Conservation (phyloP, 2,329 filamentous ascomycete genomes). For the Microcyclospora pomicola region DNA sequence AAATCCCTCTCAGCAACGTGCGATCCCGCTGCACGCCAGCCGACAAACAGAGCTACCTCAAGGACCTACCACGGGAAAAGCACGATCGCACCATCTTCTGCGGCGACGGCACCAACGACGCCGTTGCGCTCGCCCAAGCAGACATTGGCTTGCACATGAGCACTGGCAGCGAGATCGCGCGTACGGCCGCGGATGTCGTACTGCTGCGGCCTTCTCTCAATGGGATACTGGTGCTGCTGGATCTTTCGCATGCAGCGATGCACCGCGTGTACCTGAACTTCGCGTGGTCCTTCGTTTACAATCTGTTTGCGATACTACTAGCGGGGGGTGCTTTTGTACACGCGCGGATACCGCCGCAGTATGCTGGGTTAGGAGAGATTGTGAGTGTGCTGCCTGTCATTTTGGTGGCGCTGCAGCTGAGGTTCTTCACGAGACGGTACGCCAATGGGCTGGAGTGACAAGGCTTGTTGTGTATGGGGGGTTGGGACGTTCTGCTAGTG, state of each 20-base stretch:
- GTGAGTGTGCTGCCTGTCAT: constrained; percentile 63
- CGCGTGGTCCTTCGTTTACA: constrained; percentile 56
- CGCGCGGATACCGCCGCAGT: constrained; percentile 44
- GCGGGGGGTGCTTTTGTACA: constrained; percentile 50
- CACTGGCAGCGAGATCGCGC: constrained; percentile 49
- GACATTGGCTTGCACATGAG: constrained; percentile 58
- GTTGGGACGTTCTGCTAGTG: too few species aligned
- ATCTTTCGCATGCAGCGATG: constrained; percentile 33
- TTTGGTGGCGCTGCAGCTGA: too few species aligned
- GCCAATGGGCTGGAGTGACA: too few species aligned
- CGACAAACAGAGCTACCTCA: constrained; percentile 40
- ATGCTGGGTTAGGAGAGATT: constrained; percentile 57
- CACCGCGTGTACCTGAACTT: constrained; percentile 48
- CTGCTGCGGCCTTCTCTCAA: constrained; percentile 39
- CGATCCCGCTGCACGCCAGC: constrained; percentile 36
- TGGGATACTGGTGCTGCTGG: constrained; percentile 45
- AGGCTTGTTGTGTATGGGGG: too few species aligned
- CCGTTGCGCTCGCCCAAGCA: constrained; percentile 56
- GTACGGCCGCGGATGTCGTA: constrained; percentile 54
- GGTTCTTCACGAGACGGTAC: too few species aligned
- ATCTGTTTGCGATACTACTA: constrained; percentile 52
- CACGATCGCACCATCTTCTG: constrained; percentile 48
- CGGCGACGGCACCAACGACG: constrained; percentile 71
- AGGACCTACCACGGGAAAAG: constrained; percentile 1
- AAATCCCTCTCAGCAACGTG: constrained; percentile 27